Percentiles rank a stretch among this genome's conserved stretches.
Conservation (phyloP, 23 red algal species). For the Gracilaria vermiculophylla region DNA sequence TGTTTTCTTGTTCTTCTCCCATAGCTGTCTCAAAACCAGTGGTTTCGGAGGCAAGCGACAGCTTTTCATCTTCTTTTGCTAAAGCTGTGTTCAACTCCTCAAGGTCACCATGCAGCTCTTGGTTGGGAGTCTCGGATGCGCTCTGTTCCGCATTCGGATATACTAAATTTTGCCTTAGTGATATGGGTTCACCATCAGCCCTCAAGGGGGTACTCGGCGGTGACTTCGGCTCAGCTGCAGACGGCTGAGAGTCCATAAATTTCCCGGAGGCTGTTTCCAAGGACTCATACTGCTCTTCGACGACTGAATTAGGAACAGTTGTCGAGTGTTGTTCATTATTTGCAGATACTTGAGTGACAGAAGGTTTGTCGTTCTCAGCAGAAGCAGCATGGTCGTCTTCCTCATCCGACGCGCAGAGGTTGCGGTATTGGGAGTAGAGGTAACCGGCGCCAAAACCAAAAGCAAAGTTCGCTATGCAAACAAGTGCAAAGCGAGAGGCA, state of each 20-base stretch:
- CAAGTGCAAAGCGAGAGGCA: conserved; percentile 35
- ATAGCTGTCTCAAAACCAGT: neutral
- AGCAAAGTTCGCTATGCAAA: conserved; percentile 47
- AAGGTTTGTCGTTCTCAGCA: neutral
- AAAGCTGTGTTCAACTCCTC: neutral
- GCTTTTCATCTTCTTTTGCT: neutral
- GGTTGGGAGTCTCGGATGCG: neutral
- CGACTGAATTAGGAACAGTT: neutral
- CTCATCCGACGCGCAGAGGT: conserved; percentile 3
- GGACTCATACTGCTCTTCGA: conserved; percentile 16
- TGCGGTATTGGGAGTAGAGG: conserved; percentile 9
- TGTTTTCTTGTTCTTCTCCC: neutral
- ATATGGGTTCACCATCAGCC: neutral
- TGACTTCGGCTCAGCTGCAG: conserved; percentile 5
- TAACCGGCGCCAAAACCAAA: conserved; percentile 44
- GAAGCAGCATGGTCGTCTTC: neutral
- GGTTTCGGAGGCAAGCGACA: neutral
- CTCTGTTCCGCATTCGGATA: neutral
- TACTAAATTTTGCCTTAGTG: neutral
- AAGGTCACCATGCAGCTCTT: neutral
- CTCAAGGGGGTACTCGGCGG: neutral
- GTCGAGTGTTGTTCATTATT: neutral
- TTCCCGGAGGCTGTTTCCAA: neutral
- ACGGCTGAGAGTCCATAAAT: neutral
- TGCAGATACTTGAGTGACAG: neutral